Conservation (phyloP, 176 grass and related monocot genomes). For the Triticum monococcum region DNA sequence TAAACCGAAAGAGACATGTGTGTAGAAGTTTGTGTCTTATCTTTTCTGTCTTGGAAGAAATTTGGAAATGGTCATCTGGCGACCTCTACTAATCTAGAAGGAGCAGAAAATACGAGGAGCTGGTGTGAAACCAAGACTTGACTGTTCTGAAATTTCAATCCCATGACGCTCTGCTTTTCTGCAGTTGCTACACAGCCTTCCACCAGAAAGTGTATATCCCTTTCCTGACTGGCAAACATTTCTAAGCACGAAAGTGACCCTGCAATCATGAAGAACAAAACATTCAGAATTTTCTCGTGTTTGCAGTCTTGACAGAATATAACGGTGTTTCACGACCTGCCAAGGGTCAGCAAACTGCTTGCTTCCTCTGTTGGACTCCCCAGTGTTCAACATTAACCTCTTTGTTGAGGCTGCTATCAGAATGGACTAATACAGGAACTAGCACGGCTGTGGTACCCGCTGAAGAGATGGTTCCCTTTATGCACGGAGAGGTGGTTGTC, state of each 20-base stretch:
- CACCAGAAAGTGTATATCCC: background rate
- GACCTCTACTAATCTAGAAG: no score
- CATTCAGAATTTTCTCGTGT: background rate
- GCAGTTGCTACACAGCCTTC: background rate
- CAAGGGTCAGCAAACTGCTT: background rate
- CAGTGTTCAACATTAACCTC: background rate
- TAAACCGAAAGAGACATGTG: no score
- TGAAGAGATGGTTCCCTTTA: no score
- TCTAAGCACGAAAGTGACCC: background rate
- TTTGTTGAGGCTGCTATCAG: no score
- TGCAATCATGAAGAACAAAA: background rate
- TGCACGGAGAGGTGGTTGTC: no score
- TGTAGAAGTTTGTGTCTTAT: background rate
- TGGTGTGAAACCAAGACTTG: background rate
- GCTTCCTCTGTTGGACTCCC: background rate
- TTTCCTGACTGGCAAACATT: background rate
- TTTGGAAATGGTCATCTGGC: no score
- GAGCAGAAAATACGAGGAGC: background rate
- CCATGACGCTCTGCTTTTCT: background rate
- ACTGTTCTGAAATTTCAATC: background rate
- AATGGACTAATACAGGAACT: no score
- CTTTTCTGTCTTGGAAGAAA: background rate
- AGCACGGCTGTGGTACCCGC: rapidly evolving
- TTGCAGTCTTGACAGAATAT: background rate
- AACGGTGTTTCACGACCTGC: background rate